phyloP scores from a whole-genome alignment of 306 rosid genomes.

The Fragaria iinumae region DNA sequence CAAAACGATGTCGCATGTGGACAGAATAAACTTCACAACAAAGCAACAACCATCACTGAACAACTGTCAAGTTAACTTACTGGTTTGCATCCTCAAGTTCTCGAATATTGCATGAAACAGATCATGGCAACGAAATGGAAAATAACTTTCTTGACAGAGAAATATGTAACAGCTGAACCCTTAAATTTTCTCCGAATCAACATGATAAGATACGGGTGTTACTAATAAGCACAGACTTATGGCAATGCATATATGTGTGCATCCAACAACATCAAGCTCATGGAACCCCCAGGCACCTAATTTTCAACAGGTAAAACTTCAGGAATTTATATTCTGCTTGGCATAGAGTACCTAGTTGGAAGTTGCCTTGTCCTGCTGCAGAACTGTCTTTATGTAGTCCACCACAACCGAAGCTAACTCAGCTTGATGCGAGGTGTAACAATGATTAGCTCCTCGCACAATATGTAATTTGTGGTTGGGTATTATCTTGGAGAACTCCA shows the following conservation, averaged over 20 bases:
- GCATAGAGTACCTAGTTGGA: constrained; percentile 29
- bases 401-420: constrained; percentile 46
- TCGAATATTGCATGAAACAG: neutral
- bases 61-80: neutral
- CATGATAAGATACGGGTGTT: neutral
- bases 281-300: no score
- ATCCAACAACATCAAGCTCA: neutral
- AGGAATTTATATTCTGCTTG: constrained; percentile 2
- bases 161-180: neutral
- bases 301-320: neutral
- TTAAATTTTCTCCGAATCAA: neutral
- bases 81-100: neutral
- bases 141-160: neutral
- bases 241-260: no score
- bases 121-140: neutral
- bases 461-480: constrained; percentile 66
- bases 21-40: neutral
- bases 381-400: constrained; percentile 45
- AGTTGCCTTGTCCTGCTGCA: constrained; percentile 34
- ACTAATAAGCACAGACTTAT: neutral
- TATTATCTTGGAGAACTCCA: constrained; percentile 64
- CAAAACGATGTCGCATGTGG: neutral
- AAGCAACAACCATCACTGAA: neutral
- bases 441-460: constrained; percentile 66
- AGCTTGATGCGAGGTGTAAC: constrained; percentile 47